These are phyloP conservation scores for Raphanus raphanistrum DNA, from an alignment of 345 rosid genomes.

Conservation along the genomic window DNA sequence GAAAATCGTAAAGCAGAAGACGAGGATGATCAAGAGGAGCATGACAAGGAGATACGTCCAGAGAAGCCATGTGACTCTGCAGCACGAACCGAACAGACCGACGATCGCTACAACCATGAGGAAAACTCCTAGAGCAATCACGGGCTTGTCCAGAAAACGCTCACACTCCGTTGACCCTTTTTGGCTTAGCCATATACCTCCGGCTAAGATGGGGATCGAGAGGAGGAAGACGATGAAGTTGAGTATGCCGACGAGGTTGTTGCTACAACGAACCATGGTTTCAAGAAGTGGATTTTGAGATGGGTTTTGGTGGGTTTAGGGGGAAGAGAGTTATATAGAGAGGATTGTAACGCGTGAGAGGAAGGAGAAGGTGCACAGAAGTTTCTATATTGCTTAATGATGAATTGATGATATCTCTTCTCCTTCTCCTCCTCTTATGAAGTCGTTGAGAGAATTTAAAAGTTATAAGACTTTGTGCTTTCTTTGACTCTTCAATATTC, in stretches of 20 bases:
- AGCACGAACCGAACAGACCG: constrained; percentile 86
- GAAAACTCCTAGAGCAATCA: constrained; percentile 74
- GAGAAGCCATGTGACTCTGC: constrained; percentile 79
- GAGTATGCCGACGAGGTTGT: constrained; percentile 75
- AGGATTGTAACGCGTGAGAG: constrained; percentile 28
- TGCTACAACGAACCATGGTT: constrained; percentile 61
- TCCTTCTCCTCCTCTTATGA: not conserved
- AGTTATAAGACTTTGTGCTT: constrained; percentile 18
- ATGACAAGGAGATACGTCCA: constrained; percentile 84
- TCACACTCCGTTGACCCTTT: constrained; percentile 81
- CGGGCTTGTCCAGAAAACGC: constrained; percentile 73
- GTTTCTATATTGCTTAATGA: constrained; percentile 13
- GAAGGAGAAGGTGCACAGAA: constrained; percentile 27
- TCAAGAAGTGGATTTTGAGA: not conserved
- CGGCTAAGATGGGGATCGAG: constrained; percentile 79
- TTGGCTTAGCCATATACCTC: constrained; percentile 81
- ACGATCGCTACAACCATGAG: constrained; percentile 79
- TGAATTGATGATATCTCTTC: not conserved
- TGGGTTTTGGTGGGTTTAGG: not conserved
- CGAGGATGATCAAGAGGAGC: constrained; percentile 72
- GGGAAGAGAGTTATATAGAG: constrained; percentile 8
- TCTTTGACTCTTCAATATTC: not conserved
- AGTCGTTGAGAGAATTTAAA: constrained; percentile 17
- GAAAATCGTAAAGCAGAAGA: constrained; percentile 70
- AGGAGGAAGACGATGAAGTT: constrained; percentile 72